Conservation (phyloP, 768 basidiomycete species). For the Suillus discolor region DNA sequence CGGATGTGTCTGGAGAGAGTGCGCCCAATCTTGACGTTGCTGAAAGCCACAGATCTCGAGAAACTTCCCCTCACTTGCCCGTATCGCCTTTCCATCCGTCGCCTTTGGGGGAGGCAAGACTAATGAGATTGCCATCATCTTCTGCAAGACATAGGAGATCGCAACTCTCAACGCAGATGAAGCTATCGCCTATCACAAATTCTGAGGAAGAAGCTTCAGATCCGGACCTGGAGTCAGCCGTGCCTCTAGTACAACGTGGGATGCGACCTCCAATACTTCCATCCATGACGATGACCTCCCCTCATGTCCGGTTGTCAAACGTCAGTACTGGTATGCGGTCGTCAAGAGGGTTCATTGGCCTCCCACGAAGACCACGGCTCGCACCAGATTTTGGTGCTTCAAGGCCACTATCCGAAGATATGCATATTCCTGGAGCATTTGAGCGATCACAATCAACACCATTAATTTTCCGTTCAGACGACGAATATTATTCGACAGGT, state of each 20-base stretch:
- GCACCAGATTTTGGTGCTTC: conserved; percentile 33
- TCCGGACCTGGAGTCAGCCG: not conserved
- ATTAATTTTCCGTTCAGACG: conserved; percentile 22
- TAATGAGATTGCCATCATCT: conserved; percentile 3
- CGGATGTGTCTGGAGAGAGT: conserved; percentile 11
- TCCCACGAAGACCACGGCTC: conserved; percentile 27
- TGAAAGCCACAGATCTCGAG: not conserved
- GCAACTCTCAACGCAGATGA: conserved; percentile 2
- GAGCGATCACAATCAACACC: conserved; percentile 49
- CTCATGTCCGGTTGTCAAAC: conserved; percentile 11
- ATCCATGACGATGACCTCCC: conserved; percentile 25
- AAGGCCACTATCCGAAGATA: conserved; percentile 15
- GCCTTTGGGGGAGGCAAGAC: not conserved
- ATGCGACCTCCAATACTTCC: conserved; percentile 13
- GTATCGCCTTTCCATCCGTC: not conserved
- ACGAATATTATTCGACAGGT: conserved; percentile 13
- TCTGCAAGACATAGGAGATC: conserved; percentile 1
- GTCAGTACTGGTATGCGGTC: conserved; percentile 21
- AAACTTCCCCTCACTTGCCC: conserved; percentile 6
- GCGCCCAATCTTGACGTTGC: conserved; percentile 4
- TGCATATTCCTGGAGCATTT: conserved; percentile 26
- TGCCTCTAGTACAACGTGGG: not conserved
- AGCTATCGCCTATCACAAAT: not conserved
- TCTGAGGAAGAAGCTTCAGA: conserved; percentile 7
- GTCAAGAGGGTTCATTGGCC: conserved; percentile 27